Conservation (phyloP, 768 basidiomycete genomes). For the Lactarius psammicola region DNA sequence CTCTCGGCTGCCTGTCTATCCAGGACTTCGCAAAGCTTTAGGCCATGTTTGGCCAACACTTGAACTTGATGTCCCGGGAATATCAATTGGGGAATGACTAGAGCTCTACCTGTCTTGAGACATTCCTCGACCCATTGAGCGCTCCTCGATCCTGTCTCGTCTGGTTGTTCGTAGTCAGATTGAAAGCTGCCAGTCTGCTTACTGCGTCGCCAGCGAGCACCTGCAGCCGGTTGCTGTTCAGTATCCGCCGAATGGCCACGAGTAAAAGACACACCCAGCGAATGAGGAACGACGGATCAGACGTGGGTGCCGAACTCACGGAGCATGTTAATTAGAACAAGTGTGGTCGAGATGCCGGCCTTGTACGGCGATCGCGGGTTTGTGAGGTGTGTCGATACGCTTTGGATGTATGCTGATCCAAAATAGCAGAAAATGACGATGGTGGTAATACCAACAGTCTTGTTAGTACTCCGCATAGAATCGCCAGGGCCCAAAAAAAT, state of each 20-base stretch:
- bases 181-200: constrained; percentile 2
- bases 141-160: not conserved
- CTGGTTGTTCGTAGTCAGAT: not conserved
- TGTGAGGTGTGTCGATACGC: constrained; percentile 1
- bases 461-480: constrained; percentile 39
- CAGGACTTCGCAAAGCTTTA: not conserved
- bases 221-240: not conserved
- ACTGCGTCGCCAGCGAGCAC: not conserved
- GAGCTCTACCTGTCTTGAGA: not conserved
- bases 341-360: constrained; percentile 5
- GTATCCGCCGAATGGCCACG: not conserved
- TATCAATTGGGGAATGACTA: too few relatives aligned
- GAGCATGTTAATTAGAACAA: too few relatives aligned
- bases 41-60: not conserved
- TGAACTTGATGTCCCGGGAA: too few relatives aligned
- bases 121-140: not conserved
- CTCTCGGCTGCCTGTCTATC: not conserved
- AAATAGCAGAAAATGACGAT: constrained; percentile 16
- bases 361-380: constrained; percentile 22
- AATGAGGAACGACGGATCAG: not conserved
- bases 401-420: constrained; percentile 20
- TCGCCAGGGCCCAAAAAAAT: constrained; percentile 49
- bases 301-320: not conserved
- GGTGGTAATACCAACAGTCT: constrained; percentile 9
- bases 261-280: constrained; percentile 12